Conservation (phyloP, 306 rosid species). For the Styphnolobium japonicum region DNA sequence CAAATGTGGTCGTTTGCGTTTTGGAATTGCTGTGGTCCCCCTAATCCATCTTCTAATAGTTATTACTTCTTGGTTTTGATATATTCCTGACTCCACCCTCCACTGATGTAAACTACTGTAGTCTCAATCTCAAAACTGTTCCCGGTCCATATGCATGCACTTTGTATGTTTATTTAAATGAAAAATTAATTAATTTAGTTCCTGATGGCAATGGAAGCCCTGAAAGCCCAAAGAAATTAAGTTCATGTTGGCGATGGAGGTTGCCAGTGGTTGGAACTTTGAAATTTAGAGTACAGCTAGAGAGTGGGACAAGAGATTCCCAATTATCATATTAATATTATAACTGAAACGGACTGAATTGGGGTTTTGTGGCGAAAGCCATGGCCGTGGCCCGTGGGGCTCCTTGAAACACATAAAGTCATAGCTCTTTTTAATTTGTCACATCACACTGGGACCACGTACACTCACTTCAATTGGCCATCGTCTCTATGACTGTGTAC, state of each 20-base stretch:
- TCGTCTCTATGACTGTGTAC: not conserved
- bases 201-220: not conserved
- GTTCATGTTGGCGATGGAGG: not conserved
- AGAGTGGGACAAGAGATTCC: constrained; percentile 6
- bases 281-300: not conserved
- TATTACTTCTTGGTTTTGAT: not conserved
- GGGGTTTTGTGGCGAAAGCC: constrained; percentile 37
- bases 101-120: not conserved
- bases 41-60: not conserved
- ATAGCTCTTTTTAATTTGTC: constrained; percentile 44
- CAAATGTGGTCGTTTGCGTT: not conserved
- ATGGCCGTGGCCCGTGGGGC: constrained; percentile 9
- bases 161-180: not conserved
- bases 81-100: not conserved
- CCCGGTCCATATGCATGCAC: not conserved
- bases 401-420: constrained; percentile 42
- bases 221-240: not conserved
- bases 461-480: constrained; percentile 10
- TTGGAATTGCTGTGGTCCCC: not conserved
- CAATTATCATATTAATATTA: constrained; percentile 11
- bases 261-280: not conserved
- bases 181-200: not conserved
- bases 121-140: not conserved
- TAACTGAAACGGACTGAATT: constrained; percentile 42
- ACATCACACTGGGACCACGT: constrained; percentile 31